phyloP scores from a whole-genome alignment of 352 stramenopile genomes.

The Thalassiosira hispida region DNA sequence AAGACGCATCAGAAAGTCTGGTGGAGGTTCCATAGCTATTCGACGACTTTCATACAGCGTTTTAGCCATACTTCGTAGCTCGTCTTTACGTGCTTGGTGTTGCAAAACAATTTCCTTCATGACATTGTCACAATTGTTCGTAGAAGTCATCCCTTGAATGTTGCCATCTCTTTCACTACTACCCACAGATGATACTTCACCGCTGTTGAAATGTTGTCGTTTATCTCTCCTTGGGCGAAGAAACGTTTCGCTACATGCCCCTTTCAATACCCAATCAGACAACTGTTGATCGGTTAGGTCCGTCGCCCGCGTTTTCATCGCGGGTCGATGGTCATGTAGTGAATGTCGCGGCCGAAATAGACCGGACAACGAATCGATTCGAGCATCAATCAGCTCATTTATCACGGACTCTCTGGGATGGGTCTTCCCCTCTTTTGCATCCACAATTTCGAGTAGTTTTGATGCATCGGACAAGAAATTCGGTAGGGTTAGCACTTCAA shows the following conservation, averaged over 20 bases:
- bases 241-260: neutral
- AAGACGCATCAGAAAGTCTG: neutral
- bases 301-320: constrained; percentile 9
- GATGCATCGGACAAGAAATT: neutral
- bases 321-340: neutral
- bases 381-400: neutral
- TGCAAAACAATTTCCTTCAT: constrained; percentile 1
- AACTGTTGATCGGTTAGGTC: constrained; percentile 27
- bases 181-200: neutral
- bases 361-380: constrained; percentile 17
- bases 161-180: neutral
- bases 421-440: neutral
- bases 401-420: neutral
- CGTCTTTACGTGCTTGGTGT: constrained; percentile 9
- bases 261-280: constrained; percentile 13
- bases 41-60: neutral
- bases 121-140: neutral
- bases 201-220: neutral
- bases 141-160: neutral
- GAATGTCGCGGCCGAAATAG: constrained; percentile 6
- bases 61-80: constrained; percentile 7
- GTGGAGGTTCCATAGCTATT: neutral
- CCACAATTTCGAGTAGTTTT: neutral
- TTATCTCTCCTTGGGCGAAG: neutral
- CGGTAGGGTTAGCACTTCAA: neutral